Conservation (phyloP, 2,329 filamentous ascomycete genomes). For the Xylariaceae sp. region DNA sequence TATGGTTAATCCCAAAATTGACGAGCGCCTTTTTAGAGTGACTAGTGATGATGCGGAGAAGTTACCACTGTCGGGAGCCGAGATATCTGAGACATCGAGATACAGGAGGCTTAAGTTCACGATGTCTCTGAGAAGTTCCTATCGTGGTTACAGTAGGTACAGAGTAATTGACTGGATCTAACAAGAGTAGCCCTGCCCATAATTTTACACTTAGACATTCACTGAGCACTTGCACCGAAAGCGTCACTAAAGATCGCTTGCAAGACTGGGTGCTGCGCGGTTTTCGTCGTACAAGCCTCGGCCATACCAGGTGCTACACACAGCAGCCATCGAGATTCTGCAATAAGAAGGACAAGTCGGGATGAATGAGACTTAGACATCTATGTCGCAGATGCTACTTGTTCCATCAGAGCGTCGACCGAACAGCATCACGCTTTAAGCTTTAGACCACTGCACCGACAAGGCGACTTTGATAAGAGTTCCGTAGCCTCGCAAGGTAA, state of each 20-base stretch:
- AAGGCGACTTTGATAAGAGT: background rate
- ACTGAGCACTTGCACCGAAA: constrained; percentile 6
- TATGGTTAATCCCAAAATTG: background rate
- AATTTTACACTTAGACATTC: no score
- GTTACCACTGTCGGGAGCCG: constrained; percentile 23
- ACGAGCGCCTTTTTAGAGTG: constrained; percentile 8
- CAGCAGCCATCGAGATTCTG: background rate
- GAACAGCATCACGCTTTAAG: no score
- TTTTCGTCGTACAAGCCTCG: no score
- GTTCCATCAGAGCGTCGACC: no score
- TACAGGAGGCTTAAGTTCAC: constrained; percentile 12
- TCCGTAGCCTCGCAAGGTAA: background rate
- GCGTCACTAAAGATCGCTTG: constrained; percentile 2
- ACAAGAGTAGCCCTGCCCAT: no score
- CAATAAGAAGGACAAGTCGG: no score
- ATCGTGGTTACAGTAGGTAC: no score
- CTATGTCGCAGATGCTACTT: background rate
- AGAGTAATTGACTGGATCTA: no score
- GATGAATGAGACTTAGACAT: constrained; percentile 1
- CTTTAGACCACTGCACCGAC: no score
- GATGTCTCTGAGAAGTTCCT: constrained; percentile 15
- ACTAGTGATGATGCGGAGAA: constrained; percentile 11
- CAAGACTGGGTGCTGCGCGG: background rate
- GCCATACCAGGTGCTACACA: constrained; percentile 5
- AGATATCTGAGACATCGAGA: constrained; percentile 22